Evolutionary conservation across 2,329 filamentous ascomycete species (phyloP).

Genomic region (Monilinia aucupariae): DNA sequence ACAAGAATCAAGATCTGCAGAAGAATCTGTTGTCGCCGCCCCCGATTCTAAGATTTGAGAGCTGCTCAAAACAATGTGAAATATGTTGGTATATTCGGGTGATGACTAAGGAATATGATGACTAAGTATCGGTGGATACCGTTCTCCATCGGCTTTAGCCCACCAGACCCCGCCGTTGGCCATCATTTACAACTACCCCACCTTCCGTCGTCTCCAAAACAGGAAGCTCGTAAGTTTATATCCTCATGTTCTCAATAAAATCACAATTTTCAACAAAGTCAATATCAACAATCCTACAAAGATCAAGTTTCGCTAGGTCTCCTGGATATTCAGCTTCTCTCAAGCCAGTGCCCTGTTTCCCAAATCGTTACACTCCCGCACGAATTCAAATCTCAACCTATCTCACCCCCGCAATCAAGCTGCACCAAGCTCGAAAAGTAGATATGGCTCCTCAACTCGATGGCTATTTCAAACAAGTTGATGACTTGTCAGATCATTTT

Average conservation of each 20-base stretch:
- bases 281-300: conserved; percentile 6
- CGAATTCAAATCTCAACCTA: conserved; percentile 21
- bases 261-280: conserved; percentile 12
- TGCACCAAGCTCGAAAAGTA: conserved; percentile 51
- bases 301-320: background rate
- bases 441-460: conserved; percentile 90
- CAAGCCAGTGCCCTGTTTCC: background rate
- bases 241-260: conserved; percentile 14
- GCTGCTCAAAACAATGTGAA: background rate
- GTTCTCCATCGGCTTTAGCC: no score
- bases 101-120: no score
- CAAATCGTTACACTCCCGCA: background rate
- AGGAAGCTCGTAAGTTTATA: conserved; percentile 9
- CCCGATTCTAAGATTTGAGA: background rate
- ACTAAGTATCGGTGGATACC: no score
- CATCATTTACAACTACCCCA: no score
- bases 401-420: conserved; percentile 28
- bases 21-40: background rate
- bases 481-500: conserved; percentile 71
- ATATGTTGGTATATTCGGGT: background rate
- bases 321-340: background rate
- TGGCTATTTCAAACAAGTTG: conserved; percentile 88
- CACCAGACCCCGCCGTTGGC: no score
- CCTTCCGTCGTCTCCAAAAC: background rate
- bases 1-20: background rate